Base-by-base conservation (phyloP, 2,329 filamentous ascomycete genomes). In the Thermothelomyces thermophilus region DNA sequence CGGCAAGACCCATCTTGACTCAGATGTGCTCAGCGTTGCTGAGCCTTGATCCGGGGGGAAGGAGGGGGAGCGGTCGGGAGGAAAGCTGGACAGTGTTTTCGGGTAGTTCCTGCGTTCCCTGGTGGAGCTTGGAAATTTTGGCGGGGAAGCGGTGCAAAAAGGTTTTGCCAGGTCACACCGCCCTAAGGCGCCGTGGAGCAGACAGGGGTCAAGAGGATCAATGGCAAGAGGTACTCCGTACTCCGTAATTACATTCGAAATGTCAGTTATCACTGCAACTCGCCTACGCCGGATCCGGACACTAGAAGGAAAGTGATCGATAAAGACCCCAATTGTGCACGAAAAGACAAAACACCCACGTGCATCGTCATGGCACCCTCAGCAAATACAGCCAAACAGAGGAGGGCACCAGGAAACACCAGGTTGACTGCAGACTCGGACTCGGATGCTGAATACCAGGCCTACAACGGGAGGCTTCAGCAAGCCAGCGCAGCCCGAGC, bases 1-100 rank as follows among this genome's bases (percentile, higher is more conserved):
- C 84, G 56, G 83, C 76, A 64, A 87, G 79, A 68, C 84, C 84
- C 84, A 88, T 88, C 52, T 58, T 48, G 39, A 40, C 43, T 39
- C 20, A 46, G 33, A 46, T 37, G 24, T 50, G 45, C 53, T 51
- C 53, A 51, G 51, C 34, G 30, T 11, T 43, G 53, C 54, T 48
- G 54, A 58, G 55, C 41, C 43, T 10, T 34, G 48, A 48, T 46
- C 35, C 46, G n/a, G 33, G 33, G 33, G 2, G 33, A 5, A n/a
- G 30, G 8, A 7, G n/a, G 5, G 16, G 14, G 30, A 3, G 39
- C 10, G 41, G 16, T 3, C 30, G 13, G n/a, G 35, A 7, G 24
- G 14, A 7, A 14, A 30, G 28, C 6, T 20, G 8, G 30, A 34
- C 22, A 36, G 40, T 36, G 2, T 4, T 20, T 11, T 9, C 4